phyloP scores from a whole-genome alignment of 2,329 filamentous ascomycete genomes.

The Aspergillus ochraceoroseus region DNA sequence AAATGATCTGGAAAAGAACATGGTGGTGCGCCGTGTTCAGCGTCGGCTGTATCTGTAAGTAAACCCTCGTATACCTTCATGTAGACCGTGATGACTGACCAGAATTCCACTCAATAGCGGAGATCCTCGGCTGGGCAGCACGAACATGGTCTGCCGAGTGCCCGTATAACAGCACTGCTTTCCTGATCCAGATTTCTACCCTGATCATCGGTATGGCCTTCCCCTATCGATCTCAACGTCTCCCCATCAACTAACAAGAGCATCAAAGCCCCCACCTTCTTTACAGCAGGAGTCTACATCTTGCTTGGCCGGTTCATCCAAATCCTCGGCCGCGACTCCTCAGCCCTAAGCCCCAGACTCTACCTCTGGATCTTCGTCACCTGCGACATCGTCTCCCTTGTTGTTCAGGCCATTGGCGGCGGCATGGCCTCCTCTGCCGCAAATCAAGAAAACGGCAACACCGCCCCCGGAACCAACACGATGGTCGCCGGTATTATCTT shows the following conservation, averaged over 20 bases:
- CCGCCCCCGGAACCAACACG: conserved; percentile 47
- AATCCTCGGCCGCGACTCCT: conserved; percentile 43
- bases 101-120: conserved; percentile 24
- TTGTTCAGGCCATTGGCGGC: conserved; percentile 54
- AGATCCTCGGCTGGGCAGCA: conserved; percentile 48
- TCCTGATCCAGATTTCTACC: conserved; percentile 49
- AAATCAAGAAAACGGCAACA: conserved; percentile 44
- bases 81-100: conserved; percentile 2
- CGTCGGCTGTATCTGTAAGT: conserved; percentile 36
- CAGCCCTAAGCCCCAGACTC: conserved; percentile 40
- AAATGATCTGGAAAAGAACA: conserved; percentile 35
- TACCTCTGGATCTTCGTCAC: conserved; percentile 52
- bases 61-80: not conserved
- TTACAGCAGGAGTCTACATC: conserved; percentile 50
- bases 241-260: conserved; percentile 1
- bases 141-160: conserved; percentile 49
- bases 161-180: conserved; percentile 48
- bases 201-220: conserved; percentile 34
- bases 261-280: conserved; percentile 45
- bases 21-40: conserved; percentile 40
- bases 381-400: conserved; percentile 52
- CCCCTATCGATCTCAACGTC: not conserved
- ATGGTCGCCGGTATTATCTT: conserved; percentile 55
- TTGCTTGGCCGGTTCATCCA: conserved; percentile 48
- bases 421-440: conserved; percentile 47